phyloP scores from a whole-genome alignment of 2,329 filamentous ascomycete genomes.

The Thermoascus crustaceus region DNA sequence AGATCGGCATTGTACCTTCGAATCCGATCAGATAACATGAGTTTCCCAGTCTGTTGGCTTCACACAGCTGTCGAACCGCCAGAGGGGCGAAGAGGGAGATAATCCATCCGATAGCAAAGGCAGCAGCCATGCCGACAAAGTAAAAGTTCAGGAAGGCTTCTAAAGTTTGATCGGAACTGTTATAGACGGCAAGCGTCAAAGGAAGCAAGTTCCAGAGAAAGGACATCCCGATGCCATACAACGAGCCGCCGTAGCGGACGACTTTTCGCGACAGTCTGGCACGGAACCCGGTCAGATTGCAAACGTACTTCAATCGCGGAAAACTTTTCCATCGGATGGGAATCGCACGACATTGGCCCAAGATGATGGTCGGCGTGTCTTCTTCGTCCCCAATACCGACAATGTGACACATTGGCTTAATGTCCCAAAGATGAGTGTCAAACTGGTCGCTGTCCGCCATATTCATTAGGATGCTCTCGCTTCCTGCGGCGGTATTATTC shows the following conservation, averaged over 20 bases:
- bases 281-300: slow-evolving; percentile 6
- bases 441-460: slow-evolving; percentile 19
- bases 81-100: slow-evolving; percentile 11
- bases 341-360: slow-evolving; percentile 23
- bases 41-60: slow-evolving; percentile 5
- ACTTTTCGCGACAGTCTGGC: slow-evolving; percentile 6
- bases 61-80: slow-evolving; percentile 11
- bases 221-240: slow-evolving; percentile 6
- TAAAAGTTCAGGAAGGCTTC: neutral
- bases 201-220: slow-evolving; percentile 1
- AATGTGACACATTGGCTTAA: slow-evolving; percentile 23
- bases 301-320: slow-evolving; percentile 14
- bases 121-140: slow-evolving; percentile 4
- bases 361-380: slow-evolving; percentile 17
- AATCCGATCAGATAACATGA: slow-evolving; percentile 11
- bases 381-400: slow-evolving; percentile 24
- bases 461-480: slow-evolving; percentile 9
- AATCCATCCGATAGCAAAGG: slow-evolving; percentile 8
- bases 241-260: slow-evolving; percentile 9
- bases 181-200: slow-evolving; percentile 1
- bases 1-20: slow-evolving; percentile 10
- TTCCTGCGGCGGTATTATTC: slow-evolving; percentile 4
- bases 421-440: slow-evolving; percentile 23
- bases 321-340: slow-evolving; percentile 27
- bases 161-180: slow-evolving; percentile 2